These are phyloP conservation scores for Syzygium oleosum DNA, from an alignment of 345 rosid genomes.

Conservation along the genomic window DNA sequence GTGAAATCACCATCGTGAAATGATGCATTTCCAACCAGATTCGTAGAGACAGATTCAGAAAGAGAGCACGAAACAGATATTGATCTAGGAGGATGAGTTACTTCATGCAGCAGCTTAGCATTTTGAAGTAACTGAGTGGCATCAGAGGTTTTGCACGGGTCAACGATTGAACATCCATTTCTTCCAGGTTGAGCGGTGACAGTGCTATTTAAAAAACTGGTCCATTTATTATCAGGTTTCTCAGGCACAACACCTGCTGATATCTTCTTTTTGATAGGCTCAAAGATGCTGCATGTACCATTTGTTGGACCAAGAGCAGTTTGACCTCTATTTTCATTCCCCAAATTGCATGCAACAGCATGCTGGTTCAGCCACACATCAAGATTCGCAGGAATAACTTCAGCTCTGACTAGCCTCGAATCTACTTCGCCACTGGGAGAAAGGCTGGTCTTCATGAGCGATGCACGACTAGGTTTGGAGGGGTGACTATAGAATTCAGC, in stretches of 20 bases:
- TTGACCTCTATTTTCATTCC: constrained; percentile 12
- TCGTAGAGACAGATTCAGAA: constrained; percentile 1
- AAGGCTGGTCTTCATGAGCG: constrained; percentile 2
- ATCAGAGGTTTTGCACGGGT: constrained; percentile 6
- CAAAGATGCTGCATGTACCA: constrained; percentile 7
- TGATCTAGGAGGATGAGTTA: constrained; percentile 3
- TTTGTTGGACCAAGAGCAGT: constrained; percentile 1
- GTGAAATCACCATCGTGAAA: constrained; percentile 8
- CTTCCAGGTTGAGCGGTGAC: constrained; percentile 1
- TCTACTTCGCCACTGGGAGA: constrained; percentile 10
- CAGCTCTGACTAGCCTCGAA: constrained; percentile 26
- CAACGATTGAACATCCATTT: constrained; percentile 2
- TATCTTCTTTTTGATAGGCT: constrained; percentile 32
- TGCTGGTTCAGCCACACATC: constrained; percentile 43
- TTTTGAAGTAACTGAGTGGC: constrained; percentile 6
- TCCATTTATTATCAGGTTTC: constrained; percentile 5
- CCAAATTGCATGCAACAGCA: constrained; percentile 17
- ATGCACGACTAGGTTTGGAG: constrained; percentile 5
- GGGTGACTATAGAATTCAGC: neutral
- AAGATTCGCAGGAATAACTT: constrained; percentile 34
- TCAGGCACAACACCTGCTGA: constrained; percentile 11
- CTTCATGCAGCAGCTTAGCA: constrained; percentile 1
- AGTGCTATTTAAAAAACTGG: constrained; percentile 3
- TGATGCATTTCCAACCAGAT: constrained; percentile 1
- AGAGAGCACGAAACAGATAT: constrained; percentile 4